phyloP scores from a whole-genome alignment of 1,139 yeast genomes.

The Suhomyces ambrosiae region DNA sequence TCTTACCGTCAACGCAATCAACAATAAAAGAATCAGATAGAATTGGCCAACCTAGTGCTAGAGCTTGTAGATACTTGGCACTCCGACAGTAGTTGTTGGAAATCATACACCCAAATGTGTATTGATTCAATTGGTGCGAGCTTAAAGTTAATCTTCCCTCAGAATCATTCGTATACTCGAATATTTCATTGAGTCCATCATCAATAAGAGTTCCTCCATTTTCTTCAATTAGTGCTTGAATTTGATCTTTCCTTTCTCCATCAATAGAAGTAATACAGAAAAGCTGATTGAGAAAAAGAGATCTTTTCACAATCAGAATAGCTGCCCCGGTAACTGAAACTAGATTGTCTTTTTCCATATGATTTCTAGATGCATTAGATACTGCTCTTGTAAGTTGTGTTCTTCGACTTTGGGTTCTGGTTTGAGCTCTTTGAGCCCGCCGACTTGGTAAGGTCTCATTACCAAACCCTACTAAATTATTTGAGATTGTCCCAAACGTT shows the following conservation, averaged over 20 bases:
- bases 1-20: slow-evolving; percentile 45
- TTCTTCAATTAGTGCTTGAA: slow-evolving; percentile 37
- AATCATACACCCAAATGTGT: slow-evolving; percentile 65
- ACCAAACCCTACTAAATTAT: background rate
- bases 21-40: slow-evolving; percentile 60
- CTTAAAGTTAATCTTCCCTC: slow-evolving; percentile 15
- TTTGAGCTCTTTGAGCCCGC: slow-evolving; percentile 1
- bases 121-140: slow-evolving; percentile 21
- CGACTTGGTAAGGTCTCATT: background rate
- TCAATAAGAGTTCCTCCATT: slow-evolving; percentile 60
- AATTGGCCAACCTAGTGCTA: slow-evolving; percentile 92
- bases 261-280: slow-evolving; percentile 44
- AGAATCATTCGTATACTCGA: slow-evolving; percentile 21
- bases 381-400: slow-evolving; percentile 1
- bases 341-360: slow-evolving; percentile 1
- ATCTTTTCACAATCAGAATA: background rate
- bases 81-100: slow-evolving; percentile 63
- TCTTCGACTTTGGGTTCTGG: slow-evolving; percentile 16
- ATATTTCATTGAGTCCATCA: slow-evolving; percentile 45
- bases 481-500: slow-evolving; percentile 15
- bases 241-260: slow-evolving; percentile 34
- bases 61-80: slow-evolving; percentile 75
- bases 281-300: slow-evolving; percentile 14
- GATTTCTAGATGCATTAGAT: background rate
- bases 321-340: slow-evolving; percentile 2